A percentile compares a stretch with the other conserved stretches of the same genome.
Evolutionary conservation across 2,329 filamentous ascomycete species (phyloP).

Genomic region (Lachnellula arida): DNA sequence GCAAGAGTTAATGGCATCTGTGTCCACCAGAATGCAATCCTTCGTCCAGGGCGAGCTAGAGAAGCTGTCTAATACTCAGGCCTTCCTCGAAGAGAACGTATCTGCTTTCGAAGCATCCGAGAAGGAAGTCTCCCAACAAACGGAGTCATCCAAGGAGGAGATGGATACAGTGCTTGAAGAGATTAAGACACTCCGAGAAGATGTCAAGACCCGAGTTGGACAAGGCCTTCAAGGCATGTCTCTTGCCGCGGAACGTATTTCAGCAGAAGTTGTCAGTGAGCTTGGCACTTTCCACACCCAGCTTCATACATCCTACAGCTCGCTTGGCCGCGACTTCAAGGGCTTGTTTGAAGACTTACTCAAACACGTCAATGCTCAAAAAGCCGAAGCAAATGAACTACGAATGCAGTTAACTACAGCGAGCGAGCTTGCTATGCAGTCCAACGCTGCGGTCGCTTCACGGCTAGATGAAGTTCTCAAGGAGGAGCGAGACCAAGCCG

Average conservation of each 20-base stretch:
- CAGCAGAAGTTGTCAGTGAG: slow-evolving; percentile 82
- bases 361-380: slow-evolving; percentile 70
- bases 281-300: slow-evolving; percentile 78
- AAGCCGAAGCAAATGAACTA: slow-evolving; percentile 68
- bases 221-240: slow-evolving; percentile 81
- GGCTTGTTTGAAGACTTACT: slow-evolving; percentile 76
- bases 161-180: slow-evolving; percentile 91
- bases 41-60: slow-evolving; percentile 74
- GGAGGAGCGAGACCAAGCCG: slow-evolving; percentile 70
- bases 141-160: slow-evolving; percentile 67
- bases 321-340: slow-evolving; percentile 82
- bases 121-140: slow-evolving; percentile 62
- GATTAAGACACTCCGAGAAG: slow-evolving; percentile 83
- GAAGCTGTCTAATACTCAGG: slow-evolving; percentile 65
- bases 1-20: slow-evolving; percentile 59
- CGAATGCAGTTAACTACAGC: slow-evolving; percentile 68
- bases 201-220: slow-evolving; percentile 80
- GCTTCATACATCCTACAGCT: slow-evolving; percentile 79
- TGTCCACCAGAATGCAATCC: slow-evolving; percentile 66
- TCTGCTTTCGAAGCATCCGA: slow-evolving; percentile 63
- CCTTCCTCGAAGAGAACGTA: slow-evolving; percentile 65
- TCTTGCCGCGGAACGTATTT: slow-evolving; percentile 79
- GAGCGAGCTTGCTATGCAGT: slow-evolving; percentile 60
- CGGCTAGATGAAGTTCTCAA: slow-evolving; percentile 66
- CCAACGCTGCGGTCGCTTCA: slow-evolving; percentile 62